These are phyloP conservation scores for Coniochaeta prunicola DNA, from an alignment of 2,329 filamentous ascomycete genomes.

Conservation along the genomic window DNA sequence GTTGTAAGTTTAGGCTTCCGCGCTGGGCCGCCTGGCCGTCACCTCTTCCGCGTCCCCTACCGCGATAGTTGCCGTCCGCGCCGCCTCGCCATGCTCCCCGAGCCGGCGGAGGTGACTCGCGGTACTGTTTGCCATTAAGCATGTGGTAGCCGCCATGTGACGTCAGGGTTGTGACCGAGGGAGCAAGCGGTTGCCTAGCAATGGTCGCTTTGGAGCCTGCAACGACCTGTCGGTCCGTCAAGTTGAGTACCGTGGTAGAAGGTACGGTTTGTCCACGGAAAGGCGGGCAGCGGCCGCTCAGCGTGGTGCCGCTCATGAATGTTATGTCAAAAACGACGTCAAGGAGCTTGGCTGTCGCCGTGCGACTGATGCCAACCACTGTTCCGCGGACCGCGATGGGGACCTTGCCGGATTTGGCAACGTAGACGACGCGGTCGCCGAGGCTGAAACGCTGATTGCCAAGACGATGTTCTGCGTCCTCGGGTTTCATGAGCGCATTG, in stretches of 20 bases:
- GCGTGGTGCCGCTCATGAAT: slow-evolving; percentile 94
- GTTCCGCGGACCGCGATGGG: slow-evolving; percentile 89
- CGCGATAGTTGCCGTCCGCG: slow-evolving; percentile 35
- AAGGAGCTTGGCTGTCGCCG: slow-evolving; percentile 71
- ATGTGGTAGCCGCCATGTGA: slow-evolving; percentile 44
- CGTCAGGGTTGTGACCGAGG: slow-evolving; percentile 41
- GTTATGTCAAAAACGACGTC: slow-evolving; percentile 91
- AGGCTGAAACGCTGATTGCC: slow-evolving; percentile 76
- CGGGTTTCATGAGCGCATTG: slow-evolving; percentile 82
- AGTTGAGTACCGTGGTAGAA: slow-evolving; percentile 80
- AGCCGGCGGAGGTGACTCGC: slow-evolving; percentile 46
- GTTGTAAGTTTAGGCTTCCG: slow-evolving; percentile 31
- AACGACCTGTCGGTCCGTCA: slow-evolving; percentile 74
- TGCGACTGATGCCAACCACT: slow-evolving; percentile 89
- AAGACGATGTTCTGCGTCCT: slow-evolving; percentile 88
- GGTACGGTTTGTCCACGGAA: slow-evolving; percentile 94
- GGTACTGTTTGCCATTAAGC: slow-evolving; percentile 55
- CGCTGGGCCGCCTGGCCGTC: slow-evolving; percentile 15
- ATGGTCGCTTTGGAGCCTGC: slow-evolving; percentile 53
- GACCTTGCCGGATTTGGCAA: slow-evolving; percentile 86
- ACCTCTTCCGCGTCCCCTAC: slow-evolving; percentile 31
- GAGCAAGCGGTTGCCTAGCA: slow-evolving; percentile 43
- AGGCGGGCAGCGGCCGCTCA: slow-evolving; percentile 81
- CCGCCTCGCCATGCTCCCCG: slow-evolving; percentile 52
- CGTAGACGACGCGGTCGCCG: slow-evolving; percentile 89